These are phyloP conservation scores for Geosmithia flava DNA, from an alignment of 2,329 filamentous ascomycete genomes.

Conservation along the genomic window DNA sequence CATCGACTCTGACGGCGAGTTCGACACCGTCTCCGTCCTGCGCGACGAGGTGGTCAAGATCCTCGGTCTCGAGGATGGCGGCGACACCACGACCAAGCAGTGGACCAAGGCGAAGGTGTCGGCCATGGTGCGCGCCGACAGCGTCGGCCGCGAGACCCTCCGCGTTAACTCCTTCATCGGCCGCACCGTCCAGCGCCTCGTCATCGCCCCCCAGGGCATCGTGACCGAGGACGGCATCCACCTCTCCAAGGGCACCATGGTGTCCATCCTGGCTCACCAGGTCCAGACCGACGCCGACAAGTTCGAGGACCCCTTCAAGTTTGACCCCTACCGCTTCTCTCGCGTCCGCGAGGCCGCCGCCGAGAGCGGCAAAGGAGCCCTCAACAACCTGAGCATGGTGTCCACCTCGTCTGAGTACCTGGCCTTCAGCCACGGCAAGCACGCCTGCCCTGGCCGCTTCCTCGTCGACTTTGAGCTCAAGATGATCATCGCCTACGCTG, in stretches of 20 bases:
- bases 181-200: constrained; percentile 12
- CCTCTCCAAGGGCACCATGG: constrained; percentile 17
- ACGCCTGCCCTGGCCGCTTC: constrained; percentile 25
- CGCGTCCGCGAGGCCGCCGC: constrained; percentile 11
- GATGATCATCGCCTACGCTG: constrained; percentile 18
- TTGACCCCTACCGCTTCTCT: constrained; percentile 26
- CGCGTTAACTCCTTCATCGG: constrained; percentile 9
- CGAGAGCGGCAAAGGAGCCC: not conserved
- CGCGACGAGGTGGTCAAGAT: constrained; percentile 22
- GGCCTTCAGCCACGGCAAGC: constrained; percentile 23
- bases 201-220: constrained; percentile 11
- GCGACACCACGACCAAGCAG: constrained; percentile 4
- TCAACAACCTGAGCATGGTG: constrained; percentile 10
- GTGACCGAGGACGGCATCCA: constrained; percentile 16
- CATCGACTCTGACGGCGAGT: constrained; percentile 20
- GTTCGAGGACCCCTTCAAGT: constrained; percentile 21
- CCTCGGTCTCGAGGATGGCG: constrained; percentile 7
- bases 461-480: constrained; percentile 25
- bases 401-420: constrained; percentile 17
- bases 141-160: constrained; percentile 28
- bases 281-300: constrained; percentile 15
- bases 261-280: constrained; percentile 18
- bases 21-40: constrained; percentile 20
- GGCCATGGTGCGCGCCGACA: constrained; percentile 25
- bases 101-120: constrained; percentile 27